Base-by-base conservation (phyloP, 805 yeast species). In the Myxozyma sirexii region DNA sequence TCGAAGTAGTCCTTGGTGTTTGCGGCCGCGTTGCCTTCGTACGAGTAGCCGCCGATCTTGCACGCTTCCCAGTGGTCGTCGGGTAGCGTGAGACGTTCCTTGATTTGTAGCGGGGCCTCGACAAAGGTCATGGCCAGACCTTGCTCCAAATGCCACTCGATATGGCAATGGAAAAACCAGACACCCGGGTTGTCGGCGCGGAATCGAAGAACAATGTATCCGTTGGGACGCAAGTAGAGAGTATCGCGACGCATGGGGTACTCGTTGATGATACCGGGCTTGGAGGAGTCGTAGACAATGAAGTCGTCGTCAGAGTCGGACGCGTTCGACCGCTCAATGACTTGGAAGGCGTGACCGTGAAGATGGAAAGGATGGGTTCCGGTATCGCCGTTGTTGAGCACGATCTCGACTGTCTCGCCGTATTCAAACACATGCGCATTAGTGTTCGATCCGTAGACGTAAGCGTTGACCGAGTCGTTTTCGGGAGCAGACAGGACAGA, bases 81-180 rank as follows among this genome's bases (percentile, higher is more conserved):
- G 41, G 92, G 80, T 52, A 92, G 71, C 54, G 79, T 78, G 74
- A 88, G 88, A 15, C 75, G 60, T 56, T 75, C 68, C 58, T 78
- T 76, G 53, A 93, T 79, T 57, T 80, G 79, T 7, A 73, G 66
- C 27, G 99, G 99, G 57, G 90, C 97, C 77, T 93, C 99, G 56
- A 93, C 76, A 45, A 94, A 77, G 12, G 81, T 79, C 58, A 91
- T 69, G 8, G 96, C 96, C 69, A 93, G 82, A 71, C 99, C 99
- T 79, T 94, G 98, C 70, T 85, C 82, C 80, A 93, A 82, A 78
- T 94, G 99, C 99, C 99, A 93, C 74, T 94, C 98, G 70, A 94
- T 88, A 74, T 93, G 99, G 77, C 99, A 93, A 78, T 93, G 99
- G 96, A 94, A 94, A 75, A 86, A 83, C 99, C 98, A 93, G 46